These are phyloP conservation scores for Kingdonia uniflora DNA, from an alignment of 164 flowering plant genomes.

Conservation along the genomic window DNA sequence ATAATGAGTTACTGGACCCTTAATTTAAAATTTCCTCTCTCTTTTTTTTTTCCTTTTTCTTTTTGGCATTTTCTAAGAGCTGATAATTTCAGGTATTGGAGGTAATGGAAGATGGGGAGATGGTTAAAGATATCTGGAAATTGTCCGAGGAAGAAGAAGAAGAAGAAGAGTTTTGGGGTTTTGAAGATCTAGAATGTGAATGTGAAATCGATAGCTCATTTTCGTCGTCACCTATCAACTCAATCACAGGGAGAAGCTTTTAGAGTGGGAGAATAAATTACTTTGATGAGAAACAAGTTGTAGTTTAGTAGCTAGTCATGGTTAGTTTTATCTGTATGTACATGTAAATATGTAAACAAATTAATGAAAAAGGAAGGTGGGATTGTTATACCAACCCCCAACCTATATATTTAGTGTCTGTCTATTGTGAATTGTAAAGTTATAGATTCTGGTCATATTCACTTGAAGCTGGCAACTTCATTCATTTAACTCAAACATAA, in stretches of 20 bases:
- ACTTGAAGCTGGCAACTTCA: background rate
- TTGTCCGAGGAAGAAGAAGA: slow-evolving; percentile 73
- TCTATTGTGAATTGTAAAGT: too few relatives aligned
- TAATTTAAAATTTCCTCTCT: background rate
- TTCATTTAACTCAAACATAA: background rate
- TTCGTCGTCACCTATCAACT: slow-evolving; percentile 39
- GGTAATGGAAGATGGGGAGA: slow-evolving; percentile 36
- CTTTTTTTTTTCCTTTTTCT: background rate
- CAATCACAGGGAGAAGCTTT: slow-evolving; percentile 32
- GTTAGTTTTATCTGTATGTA: too few relatives aligned
- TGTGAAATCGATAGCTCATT: slow-evolving; percentile 31
- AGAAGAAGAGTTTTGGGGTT: slow-evolving; percentile 68
- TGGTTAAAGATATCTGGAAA: slow-evolving; percentile 52
- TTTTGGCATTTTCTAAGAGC: background rate
- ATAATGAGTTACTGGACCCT: too few relatives aligned
- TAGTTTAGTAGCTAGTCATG: background rate
- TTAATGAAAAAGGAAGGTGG: too few relatives aligned
- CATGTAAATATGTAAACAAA: too few relatives aligned
- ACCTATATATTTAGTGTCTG: background rate
- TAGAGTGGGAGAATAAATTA: slow-evolving; percentile 6
- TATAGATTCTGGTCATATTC: background rate
- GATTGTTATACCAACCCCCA: background rate
- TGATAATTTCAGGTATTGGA: slow-evolving; percentile 45
- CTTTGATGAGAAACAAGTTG: slow-evolving; percentile 2
- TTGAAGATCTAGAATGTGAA: slow-evolving; percentile 81